These are phyloP conservation scores for Mycosphaerella sp. DNA, from an alignment of 2,329 filamentous ascomycete genomes.

Conservation along the genomic window DNA sequence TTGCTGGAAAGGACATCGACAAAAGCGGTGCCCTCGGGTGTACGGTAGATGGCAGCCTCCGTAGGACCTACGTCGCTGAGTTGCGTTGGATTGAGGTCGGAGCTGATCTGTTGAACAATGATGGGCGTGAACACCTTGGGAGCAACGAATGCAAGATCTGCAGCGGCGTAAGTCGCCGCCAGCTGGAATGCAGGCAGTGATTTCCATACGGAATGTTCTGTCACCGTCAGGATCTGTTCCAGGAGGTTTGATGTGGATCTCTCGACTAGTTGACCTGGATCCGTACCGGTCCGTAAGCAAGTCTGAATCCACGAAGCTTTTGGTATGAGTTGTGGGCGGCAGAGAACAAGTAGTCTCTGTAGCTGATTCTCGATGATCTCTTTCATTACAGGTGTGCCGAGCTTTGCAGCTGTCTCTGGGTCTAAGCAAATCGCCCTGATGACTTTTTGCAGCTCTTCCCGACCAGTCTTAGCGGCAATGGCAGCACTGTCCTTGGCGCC, in stretches of 20 bases:
- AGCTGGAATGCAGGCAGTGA: slow-evolving; percentile 48
- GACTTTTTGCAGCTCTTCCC: slow-evolving; percentile 55
- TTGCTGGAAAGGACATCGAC: slow-evolving; percentile 88
- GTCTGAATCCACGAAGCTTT: slow-evolving; percentile 81
- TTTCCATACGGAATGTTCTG: slow-evolving; percentile 31
- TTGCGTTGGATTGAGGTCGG: slow-evolving; percentile 65
- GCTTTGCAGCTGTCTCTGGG: slow-evolving; percentile 44
- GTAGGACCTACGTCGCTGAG: slow-evolving; percentile 70
- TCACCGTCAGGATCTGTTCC: slow-evolving; percentile 54
- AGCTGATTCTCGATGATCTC: slow-evolving; percentile 61
- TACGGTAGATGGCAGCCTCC: slow-evolving; percentile 88
- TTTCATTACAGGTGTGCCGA: slow-evolving; percentile 41
- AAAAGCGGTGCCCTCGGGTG: slow-evolving; percentile 79
- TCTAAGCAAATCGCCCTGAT: slow-evolving; percentile 58
- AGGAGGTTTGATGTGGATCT: slow-evolving; percentile 60
- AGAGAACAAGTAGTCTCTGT: slow-evolving; percentile 68
- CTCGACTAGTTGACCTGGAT: slow-evolving; percentile 71
- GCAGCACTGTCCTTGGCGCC: slow-evolving; percentile 75
- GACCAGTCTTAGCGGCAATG: slow-evolving; percentile 57
- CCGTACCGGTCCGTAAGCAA: slow-evolving; percentile 70
- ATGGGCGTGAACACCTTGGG: slow-evolving; percentile 72
- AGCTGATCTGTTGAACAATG: slow-evolving; percentile 65
- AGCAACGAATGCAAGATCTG: slow-evolving; percentile 88
- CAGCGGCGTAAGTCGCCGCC: slow-evolving; percentile 77
- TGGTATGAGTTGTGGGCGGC: slow-evolving; percentile 69